A percentile compares a stretch with the other conserved stretches of the same genome.
Evolutionary conservation across 2,329 filamentous ascomycete species (phyloP).

Genomic region (Fusarium sp.): DNA sequence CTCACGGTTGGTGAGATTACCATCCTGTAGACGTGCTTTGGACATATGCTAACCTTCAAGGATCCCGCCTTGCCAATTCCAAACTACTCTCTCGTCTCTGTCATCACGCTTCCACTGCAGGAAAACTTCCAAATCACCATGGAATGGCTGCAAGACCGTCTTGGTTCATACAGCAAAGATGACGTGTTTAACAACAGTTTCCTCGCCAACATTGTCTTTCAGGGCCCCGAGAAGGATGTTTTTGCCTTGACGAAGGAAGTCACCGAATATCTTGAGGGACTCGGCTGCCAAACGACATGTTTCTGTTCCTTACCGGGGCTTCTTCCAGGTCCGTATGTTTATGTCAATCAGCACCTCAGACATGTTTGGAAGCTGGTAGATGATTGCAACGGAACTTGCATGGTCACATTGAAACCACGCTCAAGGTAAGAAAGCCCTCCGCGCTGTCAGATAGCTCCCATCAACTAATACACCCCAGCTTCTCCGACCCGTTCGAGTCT

Average conservation of each 20-base stretch:
- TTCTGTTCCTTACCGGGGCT: not conserved
- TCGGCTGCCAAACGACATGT: not conserved
- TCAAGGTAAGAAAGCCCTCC: not conserved
- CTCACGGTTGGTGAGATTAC: not conserved
- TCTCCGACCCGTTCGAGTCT: not conserved
- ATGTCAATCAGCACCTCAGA: not conserved
- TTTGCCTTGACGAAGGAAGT: not conserved
- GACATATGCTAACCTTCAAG: no score
- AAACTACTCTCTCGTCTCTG: not conserved
- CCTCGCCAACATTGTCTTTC: not conserved
- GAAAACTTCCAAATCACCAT: not conserved
- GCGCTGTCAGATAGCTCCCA: no score
- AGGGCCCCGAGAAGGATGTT: not conserved
- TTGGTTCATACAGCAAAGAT: not conserved
- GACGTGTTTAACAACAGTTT: not conserved
- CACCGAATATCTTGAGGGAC: not conserved
- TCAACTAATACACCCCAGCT: not conserved
- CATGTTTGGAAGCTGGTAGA: not conserved
- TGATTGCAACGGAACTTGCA: not conserved
- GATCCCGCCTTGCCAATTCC: not conserved
- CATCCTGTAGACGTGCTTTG: not conserved
- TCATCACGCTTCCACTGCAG: not conserved
- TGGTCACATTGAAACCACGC: not conserved
- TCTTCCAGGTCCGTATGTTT: not conserved
- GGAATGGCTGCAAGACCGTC: not conserved